A percentile compares a stretch with the other conserved stretches of the same genome.
These are phyloP conservation scores for Juncus inflexus DNA, from an alignment of 176 grass and related monocot species.

Conservation along the genomic window DNA sequence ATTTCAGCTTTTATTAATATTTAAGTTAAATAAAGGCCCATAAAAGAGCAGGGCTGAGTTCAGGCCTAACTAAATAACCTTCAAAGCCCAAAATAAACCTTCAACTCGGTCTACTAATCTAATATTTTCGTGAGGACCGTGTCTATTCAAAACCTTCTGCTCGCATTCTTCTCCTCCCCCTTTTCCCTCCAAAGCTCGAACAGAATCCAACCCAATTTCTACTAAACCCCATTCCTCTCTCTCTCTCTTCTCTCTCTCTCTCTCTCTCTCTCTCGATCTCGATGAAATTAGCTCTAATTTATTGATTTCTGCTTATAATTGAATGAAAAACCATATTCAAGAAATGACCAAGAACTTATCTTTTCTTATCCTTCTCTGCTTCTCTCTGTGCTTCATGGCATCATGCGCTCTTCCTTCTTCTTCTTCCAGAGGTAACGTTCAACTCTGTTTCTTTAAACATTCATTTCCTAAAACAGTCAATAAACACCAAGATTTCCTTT, in stretches of 20 bases:
- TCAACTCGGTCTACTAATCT: too few relatives aligned
- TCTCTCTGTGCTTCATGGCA: not conserved
- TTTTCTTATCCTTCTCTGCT: conserved; percentile 13
- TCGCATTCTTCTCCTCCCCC: not conserved
- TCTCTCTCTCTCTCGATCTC: not conserved
- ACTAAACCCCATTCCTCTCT: conserved; percentile 18
- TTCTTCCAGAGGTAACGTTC: conserved; percentile 13
- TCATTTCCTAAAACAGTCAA: not conserved
- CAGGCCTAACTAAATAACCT: too few relatives aligned
- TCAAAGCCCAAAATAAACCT: too few relatives aligned
- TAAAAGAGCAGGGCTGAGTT: too few relatives aligned
- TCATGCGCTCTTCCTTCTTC: not conserved
- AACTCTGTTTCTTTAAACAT: not conserved
- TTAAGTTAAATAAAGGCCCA: too few relatives aligned
- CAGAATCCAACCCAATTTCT: conserved; percentile 28
- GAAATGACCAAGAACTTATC: conserved; percentile 30
- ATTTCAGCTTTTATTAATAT: too few relatives aligned
- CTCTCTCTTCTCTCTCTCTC: conserved; percentile 13
- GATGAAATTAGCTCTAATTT: not conserved
- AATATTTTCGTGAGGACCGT: too few relatives aligned
- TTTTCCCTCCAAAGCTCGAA: conserved; percentile 17
- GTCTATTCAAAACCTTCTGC: too few relatives aligned
- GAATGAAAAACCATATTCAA: conserved; percentile 19
- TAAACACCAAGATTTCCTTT: not conserved
- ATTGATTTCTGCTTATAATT: conserved; percentile 3